Evolutionary conservation across 208 protist genomes (phyloP).

Genomic region (Crithidia bombi): DNA sequence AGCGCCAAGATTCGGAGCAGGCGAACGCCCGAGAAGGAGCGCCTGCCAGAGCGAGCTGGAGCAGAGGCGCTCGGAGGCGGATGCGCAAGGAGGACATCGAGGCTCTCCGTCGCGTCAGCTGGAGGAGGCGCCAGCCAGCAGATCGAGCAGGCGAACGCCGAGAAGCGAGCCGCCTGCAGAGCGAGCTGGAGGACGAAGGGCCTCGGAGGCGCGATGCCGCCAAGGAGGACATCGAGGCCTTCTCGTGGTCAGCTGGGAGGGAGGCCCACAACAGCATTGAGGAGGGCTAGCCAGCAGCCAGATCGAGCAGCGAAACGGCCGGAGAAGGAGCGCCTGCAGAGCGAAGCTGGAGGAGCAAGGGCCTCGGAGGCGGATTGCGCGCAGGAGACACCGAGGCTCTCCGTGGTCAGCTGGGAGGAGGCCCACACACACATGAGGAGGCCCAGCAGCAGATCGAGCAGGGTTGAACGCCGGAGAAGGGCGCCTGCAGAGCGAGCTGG

Average conservation of each 20-base stretch:
- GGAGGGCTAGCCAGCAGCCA: no score
- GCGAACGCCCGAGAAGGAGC: conserved; percentile 24
- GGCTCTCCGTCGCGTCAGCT: conserved; percentile 25
- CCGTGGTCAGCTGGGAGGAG: background rate
- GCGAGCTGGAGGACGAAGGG: conserved; percentile 26
- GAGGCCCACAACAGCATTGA: no score
- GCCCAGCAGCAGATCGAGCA: background rate
- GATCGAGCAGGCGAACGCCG: conserved; percentile 29
- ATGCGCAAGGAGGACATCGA: conserved; percentile 18
- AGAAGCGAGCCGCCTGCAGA: conserved; percentile 34
- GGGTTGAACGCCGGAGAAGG: conserved; percentile 37
- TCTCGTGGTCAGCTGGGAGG: background rate
- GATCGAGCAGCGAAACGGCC: background rate
- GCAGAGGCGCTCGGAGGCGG: conserved; percentile 15
- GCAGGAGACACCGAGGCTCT: background rate
- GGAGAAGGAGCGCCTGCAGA: conserved; percentile 17
- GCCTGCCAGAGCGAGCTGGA: conserved; percentile 23
- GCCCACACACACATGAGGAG: no score
- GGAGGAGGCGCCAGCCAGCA: background rate
- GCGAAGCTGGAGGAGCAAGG: conserved; percentile 24
- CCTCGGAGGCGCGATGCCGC: conserved; percentile 7
- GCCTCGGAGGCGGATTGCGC: conserved; percentile 7
- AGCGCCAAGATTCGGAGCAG: no score
- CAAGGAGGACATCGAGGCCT: background rate
- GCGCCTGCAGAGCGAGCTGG: conserved; percentile 29